Percentiles rank a stretch among this genome's conserved stretches.
Conservation (phyloP, 2,329 filamentous ascomycete species). For the Drechslerella coelobrocha region DNA sequence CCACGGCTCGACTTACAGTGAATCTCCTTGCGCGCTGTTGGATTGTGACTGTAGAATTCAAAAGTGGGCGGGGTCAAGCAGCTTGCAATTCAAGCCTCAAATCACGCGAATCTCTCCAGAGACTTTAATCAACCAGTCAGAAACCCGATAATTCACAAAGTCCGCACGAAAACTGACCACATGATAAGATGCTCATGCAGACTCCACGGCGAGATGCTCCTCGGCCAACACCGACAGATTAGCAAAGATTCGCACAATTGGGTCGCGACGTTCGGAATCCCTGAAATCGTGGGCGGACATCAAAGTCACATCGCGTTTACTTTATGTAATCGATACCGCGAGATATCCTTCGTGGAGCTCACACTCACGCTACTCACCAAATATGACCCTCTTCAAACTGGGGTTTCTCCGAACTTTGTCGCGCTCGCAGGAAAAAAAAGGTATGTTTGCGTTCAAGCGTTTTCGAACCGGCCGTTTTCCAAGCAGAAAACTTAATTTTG, state of each 20-base stretch:
- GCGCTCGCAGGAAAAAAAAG: too few species aligned
- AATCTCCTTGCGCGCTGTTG: neutral
- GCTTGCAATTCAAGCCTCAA: conserved; percentile 48
- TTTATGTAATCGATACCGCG: too few species aligned
- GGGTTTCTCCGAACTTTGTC: too few species aligned
- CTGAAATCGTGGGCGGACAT: too few species aligned
- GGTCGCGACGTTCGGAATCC: neutral
- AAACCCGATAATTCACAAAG: neutral
- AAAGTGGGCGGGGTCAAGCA: neutral
- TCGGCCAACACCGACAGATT: conserved; percentile 44
- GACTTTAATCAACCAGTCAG: conserved; percentile 11
- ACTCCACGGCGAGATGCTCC: neutral
- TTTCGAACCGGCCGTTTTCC: conserved; percentile 27
- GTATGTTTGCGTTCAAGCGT: too few species aligned
- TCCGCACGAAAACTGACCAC: conserved; percentile 20
- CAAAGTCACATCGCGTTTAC: too few species aligned
- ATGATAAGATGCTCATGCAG: conserved; percentile 5
- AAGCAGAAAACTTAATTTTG: conserved; percentile 16
- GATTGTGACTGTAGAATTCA: too few species aligned
- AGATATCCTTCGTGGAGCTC: too few species aligned
- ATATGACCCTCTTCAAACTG: too few species aligned
- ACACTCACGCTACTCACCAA: too few species aligned
- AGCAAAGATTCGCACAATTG: conserved; percentile 7
- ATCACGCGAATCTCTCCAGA: conserved; percentile 38
- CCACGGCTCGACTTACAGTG: too few species aligned